Percentiles rank a stretch among this genome's conserved stretches.
These are phyloP conservation scores for Isoetes engelmannii DNA, from an alignment of 83 land plant species.

Conservation along the genomic window DNA sequence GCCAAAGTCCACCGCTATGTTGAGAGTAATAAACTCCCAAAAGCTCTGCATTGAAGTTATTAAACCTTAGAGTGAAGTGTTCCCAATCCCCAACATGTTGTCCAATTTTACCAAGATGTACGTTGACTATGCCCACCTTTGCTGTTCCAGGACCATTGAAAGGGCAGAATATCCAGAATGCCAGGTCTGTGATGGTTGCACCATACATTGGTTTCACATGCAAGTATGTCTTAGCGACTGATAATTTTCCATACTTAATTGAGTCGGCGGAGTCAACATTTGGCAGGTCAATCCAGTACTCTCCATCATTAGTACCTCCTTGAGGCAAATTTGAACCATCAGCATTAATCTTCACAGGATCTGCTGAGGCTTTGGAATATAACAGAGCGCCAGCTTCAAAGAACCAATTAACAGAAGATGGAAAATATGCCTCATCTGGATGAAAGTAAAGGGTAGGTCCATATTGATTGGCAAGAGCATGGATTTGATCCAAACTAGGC, in stretches of 20 bases:
- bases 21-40: constrained; percentile 67
- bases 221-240: constrained; percentile 45
- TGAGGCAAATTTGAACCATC: constrained; percentile 63
- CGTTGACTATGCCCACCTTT: constrained; percentile 49
- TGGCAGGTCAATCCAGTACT: constrained; percentile 69
- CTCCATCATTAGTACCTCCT: constrained; percentile 65
- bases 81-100: constrained; percentile 67
- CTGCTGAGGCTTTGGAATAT: constrained; percentile 17
- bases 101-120: constrained; percentile 44
- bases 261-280: constrained; percentile 27
- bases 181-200: constrained; percentile 71
- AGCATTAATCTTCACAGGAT: constrained; percentile 27
- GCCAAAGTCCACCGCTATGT: constrained; percentile 80
- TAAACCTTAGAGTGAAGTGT: constrained; percentile 74
- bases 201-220: constrained; percentile 72
- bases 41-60: constrained; percentile 74
- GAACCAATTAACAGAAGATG: constrained; percentile 79
- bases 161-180: constrained; percentile 79
- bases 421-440: constrained; percentile 64
- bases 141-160: constrained; percentile 83
- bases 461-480: constrained; percentile 47
- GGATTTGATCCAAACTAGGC: constrained; percentile 65
- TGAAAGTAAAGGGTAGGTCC: constrained; percentile 79
- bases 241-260: constrained; percentile 48
- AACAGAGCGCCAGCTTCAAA: constrained; percentile 57